These are phyloP conservation scores for Penicillium alfredii DNA, from an alignment of 495 filamentous ascomycete species.

Conservation along the genomic window DNA sequence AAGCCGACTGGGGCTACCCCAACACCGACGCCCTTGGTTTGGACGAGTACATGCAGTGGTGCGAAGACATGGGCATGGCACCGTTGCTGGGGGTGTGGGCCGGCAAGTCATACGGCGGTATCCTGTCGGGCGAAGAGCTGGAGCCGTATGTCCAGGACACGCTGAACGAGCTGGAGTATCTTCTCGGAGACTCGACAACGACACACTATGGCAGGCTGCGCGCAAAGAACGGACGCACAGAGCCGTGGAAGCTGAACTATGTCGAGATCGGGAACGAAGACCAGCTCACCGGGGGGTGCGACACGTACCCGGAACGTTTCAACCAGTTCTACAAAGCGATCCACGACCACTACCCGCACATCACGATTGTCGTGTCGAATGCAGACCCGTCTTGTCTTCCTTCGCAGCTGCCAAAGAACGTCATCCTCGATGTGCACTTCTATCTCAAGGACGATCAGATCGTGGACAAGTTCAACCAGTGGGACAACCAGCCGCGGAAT, in stretches of 20 bases:
- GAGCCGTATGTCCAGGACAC: conserved; percentile 48
- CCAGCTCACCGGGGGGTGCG: conserved; percentile 37
- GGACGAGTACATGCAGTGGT: conserved; percentile 61
- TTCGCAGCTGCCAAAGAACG: conserved; percentile 21
- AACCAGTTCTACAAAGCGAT: conserved; percentile 41
- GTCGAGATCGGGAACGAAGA: conserved; percentile 56
- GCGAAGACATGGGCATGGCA: conserved; percentile 55
- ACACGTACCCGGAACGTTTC: conserved; percentile 42
- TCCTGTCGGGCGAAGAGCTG: conserved; percentile 31
- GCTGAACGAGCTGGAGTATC: conserved; percentile 55
- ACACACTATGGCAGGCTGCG: conserved; percentile 38
- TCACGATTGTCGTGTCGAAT: conserved; percentile 39
- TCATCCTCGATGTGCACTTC: conserved; percentile 44
- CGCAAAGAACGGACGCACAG: conserved; percentile 35
- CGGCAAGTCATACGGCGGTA: conserved; percentile 53
- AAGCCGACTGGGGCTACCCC: conserved; percentile 56
- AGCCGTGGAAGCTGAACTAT: conserved; percentile 44
- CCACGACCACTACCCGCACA: conserved; percentile 38
- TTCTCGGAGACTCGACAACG: conserved; percentile 23
- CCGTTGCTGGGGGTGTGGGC: conserved; percentile 53
- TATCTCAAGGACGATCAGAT: conserved; percentile 48
- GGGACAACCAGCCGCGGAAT: conserved; percentile 43
- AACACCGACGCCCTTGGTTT: conserved; percentile 58
- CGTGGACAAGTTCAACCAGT: conserved; percentile 49
- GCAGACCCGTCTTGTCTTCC: conserved; percentile 29